Percentiles rank a stretch among this genome's conserved stretches.
phyloP scores from a whole-genome alignment of 106 monocot species.

The Alisma plantagoaquatica region DNA sequence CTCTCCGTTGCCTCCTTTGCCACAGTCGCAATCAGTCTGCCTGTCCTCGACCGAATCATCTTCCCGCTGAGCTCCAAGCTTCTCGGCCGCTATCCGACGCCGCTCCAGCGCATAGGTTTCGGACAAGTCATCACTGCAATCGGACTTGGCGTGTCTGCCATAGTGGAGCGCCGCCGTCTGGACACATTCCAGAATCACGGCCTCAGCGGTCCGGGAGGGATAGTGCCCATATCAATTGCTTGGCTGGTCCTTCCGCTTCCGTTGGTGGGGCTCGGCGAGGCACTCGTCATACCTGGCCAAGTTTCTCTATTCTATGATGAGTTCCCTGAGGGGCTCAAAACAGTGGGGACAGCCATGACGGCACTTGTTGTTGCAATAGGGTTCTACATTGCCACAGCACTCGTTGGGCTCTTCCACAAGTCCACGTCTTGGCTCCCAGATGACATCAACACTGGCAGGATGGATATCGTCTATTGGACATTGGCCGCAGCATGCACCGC shows the following conservation, averaged over 20 bases:
- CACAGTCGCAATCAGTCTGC: conserved; percentile 18
- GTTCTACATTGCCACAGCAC: conserved; percentile 43
- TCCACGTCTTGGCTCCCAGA: conserved; percentile 45
- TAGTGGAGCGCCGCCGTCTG: conserved; percentile 33
- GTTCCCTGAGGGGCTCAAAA: conserved; percentile 36
- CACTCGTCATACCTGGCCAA: conserved; percentile 50
- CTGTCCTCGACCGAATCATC: conserved; percentile 45
- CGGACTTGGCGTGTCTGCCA: conserved; percentile 33
- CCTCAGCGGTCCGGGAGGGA: conserved; percentile 5
- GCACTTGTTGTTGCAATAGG: conserved; percentile 27
- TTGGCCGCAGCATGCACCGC: conserved; percentile 12
- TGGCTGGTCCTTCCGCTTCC: conserved; percentile 45
- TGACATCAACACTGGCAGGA: conserved; percentile 26
- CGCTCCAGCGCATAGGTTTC: conserved; percentile 47
- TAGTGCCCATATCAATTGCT: conserved; percentile 33
- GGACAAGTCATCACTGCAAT: conserved; percentile 36
- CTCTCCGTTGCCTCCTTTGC: conserved; percentile 19
- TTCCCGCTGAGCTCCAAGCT: conserved; percentile 16
- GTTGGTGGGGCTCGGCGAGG: conserved; percentile 34
- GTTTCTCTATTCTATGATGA: conserved; percentile 54
- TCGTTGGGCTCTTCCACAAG: conserved; percentile 22
- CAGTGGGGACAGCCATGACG: conserved; percentile 39
- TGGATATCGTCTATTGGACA: conserved; percentile 65
- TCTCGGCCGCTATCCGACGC: conserved; percentile 6
- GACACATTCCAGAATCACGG: conserved; percentile 9